A percentile compares a stretch with the other conserved stretches of the same genome.
These are phyloP conservation scores for Citrullus amarus DNA, from an alignment of 306 rosid species.

Conservation along the genomic window DNA sequence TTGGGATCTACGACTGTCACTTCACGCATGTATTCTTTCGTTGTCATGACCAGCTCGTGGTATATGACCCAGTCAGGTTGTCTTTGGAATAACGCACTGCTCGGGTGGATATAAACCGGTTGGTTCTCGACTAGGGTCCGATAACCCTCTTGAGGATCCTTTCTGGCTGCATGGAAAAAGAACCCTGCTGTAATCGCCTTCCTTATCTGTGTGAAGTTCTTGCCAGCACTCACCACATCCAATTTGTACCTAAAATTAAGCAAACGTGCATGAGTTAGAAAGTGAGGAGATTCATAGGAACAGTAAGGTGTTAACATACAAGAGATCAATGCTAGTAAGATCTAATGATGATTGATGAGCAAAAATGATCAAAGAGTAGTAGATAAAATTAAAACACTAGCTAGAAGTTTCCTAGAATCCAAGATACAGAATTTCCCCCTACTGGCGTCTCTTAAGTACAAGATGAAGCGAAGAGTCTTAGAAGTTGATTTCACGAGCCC, in stretches of 20 bases:
- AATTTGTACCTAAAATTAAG: conserved; percentile 52
- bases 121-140: conserved; percentile 82
- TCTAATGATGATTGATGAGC: background rate
- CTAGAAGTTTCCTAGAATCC: background rate
- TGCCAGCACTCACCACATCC: conserved; percentile 81
- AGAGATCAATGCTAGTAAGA: background rate
- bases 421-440: background rate
- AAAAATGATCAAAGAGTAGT: background rate
- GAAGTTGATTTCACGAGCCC: background rate
- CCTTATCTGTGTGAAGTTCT: conserved; percentile 60
- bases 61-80: conserved; percentile 91
- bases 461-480: background rate
- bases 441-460: background rate
- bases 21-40: conserved; percentile 81
- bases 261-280: background rate
- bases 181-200: conserved; percentile 84
- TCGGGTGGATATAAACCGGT: conserved; percentile 72
- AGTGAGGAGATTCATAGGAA: background rate
- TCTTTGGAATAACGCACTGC: conserved; percentile 71
- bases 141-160: conserved; percentile 87
- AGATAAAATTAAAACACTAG: background rate
- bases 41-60: conserved; percentile 91
- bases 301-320: background rate
- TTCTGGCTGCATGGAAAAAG: conserved; percentile 70
- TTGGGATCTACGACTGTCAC: conserved; percentile 70